Conservation (phyloP, 179 eudicot species). For the Vitellaria paradoxa region DNA sequence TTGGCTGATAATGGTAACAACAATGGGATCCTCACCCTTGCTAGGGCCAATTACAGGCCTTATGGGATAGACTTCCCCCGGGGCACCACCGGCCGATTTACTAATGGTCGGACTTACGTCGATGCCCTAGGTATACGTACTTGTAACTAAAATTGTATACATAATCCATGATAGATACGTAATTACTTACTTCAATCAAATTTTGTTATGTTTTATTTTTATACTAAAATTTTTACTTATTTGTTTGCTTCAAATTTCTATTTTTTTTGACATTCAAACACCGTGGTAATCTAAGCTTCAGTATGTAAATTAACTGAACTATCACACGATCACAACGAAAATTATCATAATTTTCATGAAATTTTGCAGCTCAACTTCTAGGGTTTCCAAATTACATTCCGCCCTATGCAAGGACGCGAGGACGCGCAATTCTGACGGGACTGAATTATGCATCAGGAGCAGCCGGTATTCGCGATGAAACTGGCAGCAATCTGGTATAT, state of each 20-base stretch:
- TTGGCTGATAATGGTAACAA: slow-evolving; percentile 89
- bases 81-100: slow-evolving; percentile 75
- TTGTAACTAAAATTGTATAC: not conserved
- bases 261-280: too few species aligned
- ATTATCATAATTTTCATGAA: not conserved
- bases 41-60: slow-evolving; percentile 75
- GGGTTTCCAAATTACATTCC: slow-evolving; percentile 74
- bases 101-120: slow-evolving; percentile 72
- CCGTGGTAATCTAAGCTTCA: too few species aligned
- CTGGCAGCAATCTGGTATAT: slow-evolving; percentile 73
- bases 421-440: slow-evolving; percentile 35
- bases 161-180: too few species aligned
- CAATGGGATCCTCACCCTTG: slow-evolving; percentile 61
- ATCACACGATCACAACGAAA: too few species aligned
- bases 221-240: too few species aligned
- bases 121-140: slow-evolving; percentile 52
- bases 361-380: slow-evolving; percentile 64
- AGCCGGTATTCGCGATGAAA: slow-evolving; percentile 70
- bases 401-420: slow-evolving; percentile 39
- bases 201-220: too few species aligned
- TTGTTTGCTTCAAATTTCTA: too few species aligned
- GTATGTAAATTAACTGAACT: too few species aligned
- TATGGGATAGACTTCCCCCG: slow-evolving; percentile 79
- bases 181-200: too few species aligned
- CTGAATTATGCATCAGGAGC: slow-evolving; percentile 70